Conservation (phyloP, 345 rosid species). For the Salix brachista region DNA sequence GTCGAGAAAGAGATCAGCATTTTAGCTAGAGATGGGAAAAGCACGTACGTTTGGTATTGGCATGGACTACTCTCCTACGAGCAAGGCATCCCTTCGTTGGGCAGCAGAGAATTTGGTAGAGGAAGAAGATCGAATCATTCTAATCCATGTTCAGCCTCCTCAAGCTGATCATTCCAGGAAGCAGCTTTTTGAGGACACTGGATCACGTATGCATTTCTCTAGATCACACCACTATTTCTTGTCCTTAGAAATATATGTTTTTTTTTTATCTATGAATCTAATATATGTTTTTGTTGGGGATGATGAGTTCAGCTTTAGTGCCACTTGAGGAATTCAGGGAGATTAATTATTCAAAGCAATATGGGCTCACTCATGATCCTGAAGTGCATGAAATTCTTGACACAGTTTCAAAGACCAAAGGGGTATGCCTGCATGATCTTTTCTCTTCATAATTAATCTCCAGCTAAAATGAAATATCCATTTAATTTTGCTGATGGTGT, state of each 20-base stretch:
- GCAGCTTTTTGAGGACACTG: conserved; percentile 43
- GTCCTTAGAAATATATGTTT: background rate
- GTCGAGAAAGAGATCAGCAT: background rate
- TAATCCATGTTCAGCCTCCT: conserved; percentile 47
- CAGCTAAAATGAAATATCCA: too few relatives aligned
- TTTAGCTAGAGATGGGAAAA: conserved; percentile 21
- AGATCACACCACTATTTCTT: background rate
- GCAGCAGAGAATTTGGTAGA: conserved; percentile 36
- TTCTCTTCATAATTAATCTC: background rate
- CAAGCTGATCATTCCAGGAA: conserved; percentile 46
- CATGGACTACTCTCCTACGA: conserved; percentile 43
- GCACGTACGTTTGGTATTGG: conserved; percentile 38
- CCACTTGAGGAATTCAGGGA: conserved; percentile 46
- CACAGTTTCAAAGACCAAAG: conserved; percentile 32
- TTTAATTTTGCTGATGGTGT: background rate
- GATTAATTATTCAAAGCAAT: conserved; percentile 41
- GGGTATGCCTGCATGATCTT: conserved; percentile 20
- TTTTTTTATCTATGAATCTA: background rate
- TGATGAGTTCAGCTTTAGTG: conserved; percentile 36
- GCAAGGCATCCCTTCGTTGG: conserved; percentile 50
- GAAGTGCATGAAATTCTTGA: conserved; percentile 41
- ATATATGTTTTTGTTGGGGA: background rate
- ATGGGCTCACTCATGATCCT: conserved; percentile 37
- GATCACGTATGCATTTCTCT: conserved; percentile 34
- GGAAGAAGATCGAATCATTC: conserved; percentile 24